Evolutionary conservation across 2,329 filamentous ascomycete genomes (phyloP), one percentile per base, ranked within the genome.

Genomic region (Alternaria alternata): DNA sequence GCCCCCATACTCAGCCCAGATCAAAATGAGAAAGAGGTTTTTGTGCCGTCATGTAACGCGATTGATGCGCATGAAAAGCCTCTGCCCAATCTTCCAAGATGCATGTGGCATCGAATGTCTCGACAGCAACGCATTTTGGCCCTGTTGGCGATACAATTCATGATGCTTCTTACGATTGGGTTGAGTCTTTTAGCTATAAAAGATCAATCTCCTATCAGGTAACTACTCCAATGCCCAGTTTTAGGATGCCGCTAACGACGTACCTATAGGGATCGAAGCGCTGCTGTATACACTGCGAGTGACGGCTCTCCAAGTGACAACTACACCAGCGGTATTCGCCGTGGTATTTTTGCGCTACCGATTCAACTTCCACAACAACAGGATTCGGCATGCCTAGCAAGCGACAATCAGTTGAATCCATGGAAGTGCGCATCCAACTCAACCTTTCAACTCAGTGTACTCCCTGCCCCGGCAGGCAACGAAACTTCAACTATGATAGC

Each of bases 1-100:
- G 68, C 62, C 9, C 74, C 73, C 14, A 73, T 72, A 39, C 59
- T 75, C 8, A 70, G 69, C 14, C 72, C 69, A 11, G 64, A 65
- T 8, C 56, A 65, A 14, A 65, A 70, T 24, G 73, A 75, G 51
- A 75, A 75, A 36, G 74, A 77, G 39, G 66, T 75, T 4, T 66
- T 72, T 9, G 60, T 66, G 3, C 18, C 38, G 7, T 52, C 44
- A 5, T 55, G 49, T 11, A 53, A 53, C 16, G 56, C 55, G 26
- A 56, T 53, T 22, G 22, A 16, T 20, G 36, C 39, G 18, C 28
- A n/a, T 9, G 48, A 67, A 16, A 75, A 76, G 34, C 72, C 70
- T 14, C 47, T 75, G 16, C 74, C 74, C 6, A 59, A 16, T 8
- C 49, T 72, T 0, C 74, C 74, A 2, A 57, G 38, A 28, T 64